Base-by-base conservation (phyloP, 192 early-diverging fungal genomes). In the Lobosporangium transversale region DNA sequence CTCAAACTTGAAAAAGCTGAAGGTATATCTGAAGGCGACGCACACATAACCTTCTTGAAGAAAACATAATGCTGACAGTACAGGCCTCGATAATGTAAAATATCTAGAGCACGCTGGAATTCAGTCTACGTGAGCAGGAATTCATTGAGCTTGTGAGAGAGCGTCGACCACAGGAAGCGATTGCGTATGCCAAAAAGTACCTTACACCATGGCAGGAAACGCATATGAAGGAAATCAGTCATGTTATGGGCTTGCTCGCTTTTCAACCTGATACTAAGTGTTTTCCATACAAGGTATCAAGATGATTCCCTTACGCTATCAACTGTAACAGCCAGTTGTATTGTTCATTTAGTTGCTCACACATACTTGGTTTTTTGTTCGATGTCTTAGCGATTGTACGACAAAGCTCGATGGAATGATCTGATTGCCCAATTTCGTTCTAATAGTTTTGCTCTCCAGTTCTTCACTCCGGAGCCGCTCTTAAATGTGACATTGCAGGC, bases 61-160 rank as follows among this genome's bases (percentile, higher is more conserved):
- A 15, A 50, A 1, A 50, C 49, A 50, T 1, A 15, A 50, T 50
- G 1, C 18, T 23, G 23, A 50, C 23, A 50, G 18, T 15, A 50
- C 23, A 21, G 10, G 10, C 23, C 23, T 20, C 23, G 18, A 50
- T 3, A 11, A 1, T 11, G 10, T 33, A 36, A 18, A 24, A 43
- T 23, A 9, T 45, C 42, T 56, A 99, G 92, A 98, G 95, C 79
- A 90, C 93, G 9, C 80, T 99, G 42, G 98, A 99, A 79, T 99
- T 99, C 84, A 93, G 97, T 68, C 85, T 98, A 59, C 88, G 95
- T 1, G 64, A 97, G 37, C 97, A 98, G 81, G 98, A 99, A 78
- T 95, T 90, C 76, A 89, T 99, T 35, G 96, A 99, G 67, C 85
- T 97, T 44, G 89, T 89, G 3, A 84, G 94, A 24, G 84, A 61